Evolutionary conservation across 129 eudicot species (phyloP), one percentile per base, ranked within the genome.

Genomic region (Tagetes erecta): DNA sequence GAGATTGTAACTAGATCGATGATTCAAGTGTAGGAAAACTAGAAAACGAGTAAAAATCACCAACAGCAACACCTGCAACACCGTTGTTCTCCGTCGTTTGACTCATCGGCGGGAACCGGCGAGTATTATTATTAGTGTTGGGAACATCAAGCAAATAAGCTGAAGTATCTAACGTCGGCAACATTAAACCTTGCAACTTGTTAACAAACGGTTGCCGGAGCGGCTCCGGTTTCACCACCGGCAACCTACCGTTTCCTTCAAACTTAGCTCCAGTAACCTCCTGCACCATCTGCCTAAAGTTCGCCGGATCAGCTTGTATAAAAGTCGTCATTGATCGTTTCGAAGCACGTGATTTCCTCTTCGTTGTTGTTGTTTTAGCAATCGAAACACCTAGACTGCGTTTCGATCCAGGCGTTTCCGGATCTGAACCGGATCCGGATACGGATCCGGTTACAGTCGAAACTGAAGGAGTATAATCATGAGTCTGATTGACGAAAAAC

Each of bases 211-310:
- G 76, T 6, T 58, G 70, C 2, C 96, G 77, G 36, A 81, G 84
- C 0, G 98, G 91, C 64, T 90, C 91, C 60, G 98, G 98, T 70
- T 86, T 93, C 53, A 86, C 35, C 56, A 86, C 74, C 74, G 87
- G 53, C 75, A 80, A 2, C 73, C 74, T 87, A 1, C 82, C 81
- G 68, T 60, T 38, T 8, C 82, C 40, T 6, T 3, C 66, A 5
- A 84, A 40, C 38, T 81, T 80, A 10, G 78, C 80, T 3, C 98
- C 98, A 13, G 98, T 94, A 12, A 94, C 92, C 67, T 94, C 86
- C 89, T 94, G 98, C 44, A 94, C 98, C 92, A 94, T 86, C 79
- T 84, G 96, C 68, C 96, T 51, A 64, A 94, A 94, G 64, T 90
- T 86, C 9, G 85, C 88, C 11, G 96, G 86, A 67, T 94, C 98